These are phyloP conservation scores for Triadica sebifera DNA, from an alignment of 345 rosid genomes.

Conservation along the genomic window DNA sequence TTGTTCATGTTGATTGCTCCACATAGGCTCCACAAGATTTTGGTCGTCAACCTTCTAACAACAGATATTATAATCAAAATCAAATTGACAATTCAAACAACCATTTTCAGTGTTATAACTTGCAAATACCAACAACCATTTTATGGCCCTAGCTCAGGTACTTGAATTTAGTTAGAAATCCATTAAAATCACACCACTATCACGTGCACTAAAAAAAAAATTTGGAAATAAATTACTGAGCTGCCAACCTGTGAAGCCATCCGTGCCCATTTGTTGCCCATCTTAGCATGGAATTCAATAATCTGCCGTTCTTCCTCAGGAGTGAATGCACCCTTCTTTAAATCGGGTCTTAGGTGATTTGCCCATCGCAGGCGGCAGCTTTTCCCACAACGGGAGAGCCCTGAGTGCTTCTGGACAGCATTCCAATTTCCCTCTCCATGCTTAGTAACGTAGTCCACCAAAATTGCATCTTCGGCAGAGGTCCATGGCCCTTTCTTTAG, in stretches of 20 bases:
- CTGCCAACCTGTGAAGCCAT: constrained; percentile 38
- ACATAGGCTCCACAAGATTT: background rate
- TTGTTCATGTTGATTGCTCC: background rate
- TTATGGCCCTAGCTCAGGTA: background rate
- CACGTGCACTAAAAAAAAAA: background rate
- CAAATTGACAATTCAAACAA: background rate
- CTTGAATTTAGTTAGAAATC: background rate
- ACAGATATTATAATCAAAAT: background rate
- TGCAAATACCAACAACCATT: background rate
- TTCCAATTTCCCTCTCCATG: constrained; percentile 99
- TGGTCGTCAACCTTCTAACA: background rate
- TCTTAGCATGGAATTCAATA: constrained; percentile 79
- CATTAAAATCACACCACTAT: background rate
- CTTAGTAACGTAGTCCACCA: constrained; percentile 85
- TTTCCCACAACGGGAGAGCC: constrained; percentile 90
- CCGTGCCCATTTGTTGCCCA: constrained; percentile 99
- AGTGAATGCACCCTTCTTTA: constrained; percentile 96
- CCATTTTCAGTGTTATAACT: background rate
- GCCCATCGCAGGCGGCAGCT: constrained; percentile 99
- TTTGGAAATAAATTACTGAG: background rate
- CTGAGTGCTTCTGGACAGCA: constrained; percentile 86
- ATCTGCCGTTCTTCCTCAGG: constrained; percentile 84
- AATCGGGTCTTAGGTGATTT: constrained; percentile 91
- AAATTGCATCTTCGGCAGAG: constrained; percentile 83
- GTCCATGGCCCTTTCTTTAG: constrained; percentile 99